Evolutionary conservation across 768 basidiomycete genomes (phyloP).

Genomic region (Lentinula sp.): DNA sequence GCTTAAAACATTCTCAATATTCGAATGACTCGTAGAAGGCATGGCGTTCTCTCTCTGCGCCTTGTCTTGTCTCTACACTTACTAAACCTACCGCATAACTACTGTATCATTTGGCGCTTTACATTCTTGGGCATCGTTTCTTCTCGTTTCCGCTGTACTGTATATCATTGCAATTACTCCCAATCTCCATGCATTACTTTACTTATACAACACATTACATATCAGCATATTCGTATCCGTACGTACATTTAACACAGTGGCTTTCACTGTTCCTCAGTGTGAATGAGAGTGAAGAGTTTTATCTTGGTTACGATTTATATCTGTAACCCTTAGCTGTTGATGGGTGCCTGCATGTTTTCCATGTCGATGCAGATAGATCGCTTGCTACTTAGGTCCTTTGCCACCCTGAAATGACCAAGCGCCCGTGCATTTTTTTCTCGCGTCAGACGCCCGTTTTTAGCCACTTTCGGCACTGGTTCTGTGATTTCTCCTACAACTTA

Average conservation of each 20-base stretch:
- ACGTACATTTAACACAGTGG: not conserved
- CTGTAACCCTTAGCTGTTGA: too few relatives aligned
- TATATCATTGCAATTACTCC: conserved; percentile 1
- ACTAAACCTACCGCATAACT: not conserved
- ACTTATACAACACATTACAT: not conserved
- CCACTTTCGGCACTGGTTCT: too few relatives aligned
- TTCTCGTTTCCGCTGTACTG: not conserved
- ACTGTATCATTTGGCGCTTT: conserved; percentile 6
- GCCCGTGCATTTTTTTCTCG: too few relatives aligned
- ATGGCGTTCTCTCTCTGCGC: not conserved
- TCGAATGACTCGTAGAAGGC: not conserved
- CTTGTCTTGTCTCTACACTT: not conserved
- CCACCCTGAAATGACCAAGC: too few relatives aligned
- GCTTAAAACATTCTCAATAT: not conserved
- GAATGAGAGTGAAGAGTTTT: too few relatives aligned
- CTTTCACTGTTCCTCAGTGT: too few relatives aligned
- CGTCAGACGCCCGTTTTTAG: too few relatives aligned
- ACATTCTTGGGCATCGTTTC: conserved; percentile 1
- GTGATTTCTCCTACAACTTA: too few relatives aligned
- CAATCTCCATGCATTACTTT: not conserved
- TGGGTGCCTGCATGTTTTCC: too few relatives aligned
- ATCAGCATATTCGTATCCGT: not conserved
- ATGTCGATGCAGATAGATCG: too few relatives aligned
- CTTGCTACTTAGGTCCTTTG: too few relatives aligned
- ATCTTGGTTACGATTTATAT: too few relatives aligned